phyloP scores from a whole-genome alignment of 2,329 filamentous ascomycete species.

The Calycina herbarum region DNA sequence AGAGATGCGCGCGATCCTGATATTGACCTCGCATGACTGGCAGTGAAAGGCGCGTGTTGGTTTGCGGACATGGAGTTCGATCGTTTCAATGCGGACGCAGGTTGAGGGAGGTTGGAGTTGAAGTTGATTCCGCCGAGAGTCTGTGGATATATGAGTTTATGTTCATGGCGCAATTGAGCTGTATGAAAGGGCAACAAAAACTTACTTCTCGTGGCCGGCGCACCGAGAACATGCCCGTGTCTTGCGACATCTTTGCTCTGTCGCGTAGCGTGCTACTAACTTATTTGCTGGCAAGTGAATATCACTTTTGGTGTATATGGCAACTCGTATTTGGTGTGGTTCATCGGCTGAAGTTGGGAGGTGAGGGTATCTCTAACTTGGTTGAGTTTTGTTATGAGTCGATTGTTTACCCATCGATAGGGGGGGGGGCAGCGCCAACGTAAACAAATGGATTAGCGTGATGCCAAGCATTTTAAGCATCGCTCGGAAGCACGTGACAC shows the following conservation, averaged over 20 bases:
- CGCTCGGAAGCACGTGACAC: constrained; percentile 8
- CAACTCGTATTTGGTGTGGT: constrained; percentile 6
- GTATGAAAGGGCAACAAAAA: constrained; percentile 21
- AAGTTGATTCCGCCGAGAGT: constrained; percentile 83
- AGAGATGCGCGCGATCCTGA: constrained; percentile 85
- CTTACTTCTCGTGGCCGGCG: constrained; percentile 87
- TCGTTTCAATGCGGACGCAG: constrained; percentile 91
- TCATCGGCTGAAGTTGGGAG: not conserved
- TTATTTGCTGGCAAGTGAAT: constrained; percentile 20
- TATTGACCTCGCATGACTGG: constrained; percentile 76
- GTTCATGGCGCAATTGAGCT: constrained; percentile 2
- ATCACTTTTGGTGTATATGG: not conserved
- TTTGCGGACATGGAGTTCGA: constrained; percentile 74
- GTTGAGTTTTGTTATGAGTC: constrained; percentile 22
- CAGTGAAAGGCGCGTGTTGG: constrained; percentile 60
- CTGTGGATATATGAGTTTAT: constrained; percentile 46
- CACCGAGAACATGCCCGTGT: constrained; percentile 85
- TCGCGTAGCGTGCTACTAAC: constrained; percentile 13
- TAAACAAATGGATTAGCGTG: constrained; percentile 26
- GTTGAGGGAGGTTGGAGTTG: constrained; percentile 85
- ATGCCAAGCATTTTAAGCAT: not conserved
- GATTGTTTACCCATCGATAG: constrained; percentile 6
- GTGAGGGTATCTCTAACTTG: not conserved
- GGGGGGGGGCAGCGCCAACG: constrained; percentile 12
- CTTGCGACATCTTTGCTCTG: constrained; percentile 72